phyloP scores from a whole-genome alignment of 176 grass and related monocot genomes.

The Dendrocalamus sinicus region DNA sequence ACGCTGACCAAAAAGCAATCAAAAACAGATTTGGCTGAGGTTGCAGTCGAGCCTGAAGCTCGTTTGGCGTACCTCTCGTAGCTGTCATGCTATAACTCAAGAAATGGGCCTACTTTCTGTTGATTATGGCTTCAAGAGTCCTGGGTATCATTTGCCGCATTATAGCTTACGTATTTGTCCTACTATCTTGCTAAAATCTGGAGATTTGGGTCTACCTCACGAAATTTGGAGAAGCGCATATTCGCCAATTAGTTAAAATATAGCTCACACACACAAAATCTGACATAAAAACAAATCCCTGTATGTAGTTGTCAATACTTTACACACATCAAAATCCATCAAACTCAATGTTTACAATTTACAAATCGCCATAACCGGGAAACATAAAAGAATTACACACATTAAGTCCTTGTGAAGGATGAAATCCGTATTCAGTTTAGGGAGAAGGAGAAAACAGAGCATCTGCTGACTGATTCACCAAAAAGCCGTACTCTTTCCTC shows the following conservation, averaged over 20 bases:
- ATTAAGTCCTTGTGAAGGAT: conserved; percentile 35
- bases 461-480: conserved; percentile 37
- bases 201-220: too few relatives aligned
- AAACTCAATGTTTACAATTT: conserved; percentile 43
- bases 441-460: background rate
- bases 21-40: background rate
- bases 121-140: background rate
- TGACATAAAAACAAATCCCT: background rate
- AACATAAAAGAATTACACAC: conserved; percentile 25
- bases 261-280: background rate
- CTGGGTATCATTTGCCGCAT: background rate
- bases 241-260: background rate
- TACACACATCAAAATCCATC: conserved; percentile 41
- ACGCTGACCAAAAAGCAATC: conserved; percentile 7
- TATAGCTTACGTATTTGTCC: background rate
- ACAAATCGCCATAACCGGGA: conserved; percentile 39
- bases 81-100: background rate
- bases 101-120: background rate
- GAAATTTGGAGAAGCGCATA: background rate
- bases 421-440: conserved; percentile 7
- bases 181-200: too few relatives aligned
- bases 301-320: conserved; percentile 33
- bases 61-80: background rate
- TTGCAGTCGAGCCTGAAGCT: conserved; percentile 5
- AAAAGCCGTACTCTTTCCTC: conserved; percentile 17